Evolutionary conservation across 805 yeast species (phyloP), one percentile per base, ranked within the genome.

Genomic region (Candida boidinii): DNA sequence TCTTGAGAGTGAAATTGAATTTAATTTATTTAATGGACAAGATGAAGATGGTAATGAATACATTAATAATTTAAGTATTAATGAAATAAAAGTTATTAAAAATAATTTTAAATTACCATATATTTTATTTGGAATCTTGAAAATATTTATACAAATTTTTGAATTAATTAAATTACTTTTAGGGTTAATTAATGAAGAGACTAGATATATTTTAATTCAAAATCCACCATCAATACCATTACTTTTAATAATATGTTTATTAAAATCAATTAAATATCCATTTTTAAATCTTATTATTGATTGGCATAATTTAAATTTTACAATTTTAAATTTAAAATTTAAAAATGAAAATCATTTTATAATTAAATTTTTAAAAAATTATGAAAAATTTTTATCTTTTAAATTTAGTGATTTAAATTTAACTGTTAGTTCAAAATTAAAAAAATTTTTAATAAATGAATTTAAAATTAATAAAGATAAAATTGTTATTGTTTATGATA

Each of bases 151-250:
- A 4, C 96, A 87, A 56, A 49, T 74, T 8, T 46, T 46, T 27
- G 58, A 61, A 21, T 54, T 87, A 18, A 48, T 67, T 27, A 35
- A 41, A 9, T 51, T 80, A 17, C 56, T 88, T 26, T 64, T 72
- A 52, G 43, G 59, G 22, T 54, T 79, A 27, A 59, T 79, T 31
- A 81, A 79, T 17, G 80, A 79, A 11, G 29, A 44, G 10, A 72
- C 84, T 15, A 73, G 78, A 39, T 85, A 65, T 46, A 65, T 88
- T 7, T 46, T 90, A 52, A 68, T 92, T 19, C 94, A 82, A 59
- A 92, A 90, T 54, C 99, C 99, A 1, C 99, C 99, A 0, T 73
- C 85, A 4, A 66, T 92, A 30, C 99, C 99, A 0, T 63, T 86
- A 3, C 56, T 92, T 12, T 70, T 82, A 0, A 60, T 88, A 2